These are phyloP conservation scores for Globisporangium cylindrosporum DNA, from an alignment of 352 stramenopile species.

Conservation along the genomic window DNA sequence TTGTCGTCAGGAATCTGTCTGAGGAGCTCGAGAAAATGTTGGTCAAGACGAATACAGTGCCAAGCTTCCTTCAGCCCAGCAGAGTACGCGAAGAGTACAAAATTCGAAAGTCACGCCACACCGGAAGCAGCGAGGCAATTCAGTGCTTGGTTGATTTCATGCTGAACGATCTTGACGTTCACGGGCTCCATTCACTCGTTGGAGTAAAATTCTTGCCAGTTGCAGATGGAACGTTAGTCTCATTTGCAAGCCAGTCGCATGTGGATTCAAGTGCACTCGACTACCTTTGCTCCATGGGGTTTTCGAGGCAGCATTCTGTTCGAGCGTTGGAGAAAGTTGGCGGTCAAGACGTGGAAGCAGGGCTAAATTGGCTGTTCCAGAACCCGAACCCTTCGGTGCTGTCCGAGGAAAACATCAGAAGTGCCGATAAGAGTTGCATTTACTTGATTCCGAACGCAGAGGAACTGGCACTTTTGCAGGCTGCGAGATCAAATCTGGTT, in stretches of 20 bases:
- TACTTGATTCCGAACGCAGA: conserved; percentile 50
- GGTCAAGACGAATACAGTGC: conserved; percentile 39
- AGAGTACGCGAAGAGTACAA: conserved; percentile 41
- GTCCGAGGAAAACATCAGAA: background rate
- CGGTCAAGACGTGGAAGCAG: conserved; percentile 38
- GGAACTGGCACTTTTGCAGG: conserved; percentile 40
- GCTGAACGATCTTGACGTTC: conserved; percentile 35
- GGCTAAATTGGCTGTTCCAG: conserved; percentile 66
- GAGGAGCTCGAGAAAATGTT: conserved; percentile 51
- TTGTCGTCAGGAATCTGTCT: conserved; percentile 43
- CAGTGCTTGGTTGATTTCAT: conserved; percentile 47
- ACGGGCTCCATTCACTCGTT: conserved; percentile 27
- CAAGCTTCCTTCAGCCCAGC: conserved; percentile 36
- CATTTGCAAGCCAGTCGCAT: conserved; percentile 28
- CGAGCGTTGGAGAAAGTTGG: conserved; percentile 37
- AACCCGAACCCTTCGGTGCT: conserved; percentile 39
- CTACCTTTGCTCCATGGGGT: conserved; percentile 65
- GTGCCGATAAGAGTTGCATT: conserved; percentile 2
- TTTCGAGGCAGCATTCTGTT: conserved; percentile 45
- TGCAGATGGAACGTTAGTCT: conserved; percentile 42
- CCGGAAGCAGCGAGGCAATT: conserved; percentile 32
- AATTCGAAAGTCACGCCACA: conserved; percentile 36
- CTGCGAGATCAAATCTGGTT: conserved; percentile 35
- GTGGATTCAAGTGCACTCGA: conserved; percentile 34
- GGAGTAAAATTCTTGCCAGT: conserved; percentile 58